Conservation (phyloP, 2,329 filamentous ascomycete genomes). For the Byssochlamys sp. region DNA sequence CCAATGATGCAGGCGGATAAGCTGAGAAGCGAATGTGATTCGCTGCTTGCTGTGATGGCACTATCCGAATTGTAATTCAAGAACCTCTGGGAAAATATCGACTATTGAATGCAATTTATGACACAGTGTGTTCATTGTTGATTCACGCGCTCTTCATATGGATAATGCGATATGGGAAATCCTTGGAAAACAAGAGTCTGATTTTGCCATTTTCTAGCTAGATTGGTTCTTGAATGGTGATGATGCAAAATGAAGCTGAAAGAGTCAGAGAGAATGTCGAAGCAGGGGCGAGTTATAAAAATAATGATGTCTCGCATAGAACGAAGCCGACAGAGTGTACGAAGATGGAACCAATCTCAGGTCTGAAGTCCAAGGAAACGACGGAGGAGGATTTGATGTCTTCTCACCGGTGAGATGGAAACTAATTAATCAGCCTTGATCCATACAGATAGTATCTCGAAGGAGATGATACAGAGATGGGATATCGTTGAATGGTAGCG, state of each 20-base stretch:
- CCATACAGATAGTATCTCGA: no score
- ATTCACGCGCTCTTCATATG: neutral
- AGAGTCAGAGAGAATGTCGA: neutral
- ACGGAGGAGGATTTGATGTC: no score
- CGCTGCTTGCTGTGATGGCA: neutral
- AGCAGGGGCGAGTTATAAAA: neutral
- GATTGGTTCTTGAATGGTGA: neutral
- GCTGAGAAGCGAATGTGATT: neutral
- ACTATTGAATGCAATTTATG: no score
- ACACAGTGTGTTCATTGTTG: neutral
- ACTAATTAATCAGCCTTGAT: no score
- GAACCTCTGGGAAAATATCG: neutral
- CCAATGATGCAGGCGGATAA: slow-evolving; percentile 26
- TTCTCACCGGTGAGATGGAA: no score
- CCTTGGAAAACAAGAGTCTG: neutral
- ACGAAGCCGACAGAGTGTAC: neutral
- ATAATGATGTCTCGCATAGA: neutral
- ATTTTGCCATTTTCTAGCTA: neutral
- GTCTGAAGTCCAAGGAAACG: neutral
- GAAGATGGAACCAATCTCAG: neutral
- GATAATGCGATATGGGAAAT: neutral
- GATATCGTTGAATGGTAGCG: no score
- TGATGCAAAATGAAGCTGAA: neutral
- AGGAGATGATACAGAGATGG: no score
- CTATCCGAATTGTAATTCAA: neutral